Base-by-base conservation (phyloP, 352 stramenopile genomes). In the Phytophthora sp. region DNA sequence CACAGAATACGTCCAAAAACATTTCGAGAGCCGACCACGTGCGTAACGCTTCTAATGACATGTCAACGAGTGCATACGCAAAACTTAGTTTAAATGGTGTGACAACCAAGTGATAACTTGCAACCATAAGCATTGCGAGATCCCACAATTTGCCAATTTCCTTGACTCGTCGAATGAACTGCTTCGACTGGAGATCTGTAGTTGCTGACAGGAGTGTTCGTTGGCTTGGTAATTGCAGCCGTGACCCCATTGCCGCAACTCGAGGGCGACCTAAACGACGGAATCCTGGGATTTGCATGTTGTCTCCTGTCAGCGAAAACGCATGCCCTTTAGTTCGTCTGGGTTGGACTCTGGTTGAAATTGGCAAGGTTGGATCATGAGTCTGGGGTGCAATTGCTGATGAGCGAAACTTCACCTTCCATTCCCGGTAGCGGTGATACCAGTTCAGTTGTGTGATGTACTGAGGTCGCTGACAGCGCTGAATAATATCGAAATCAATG, bases 11-110 rank as follows among this genome's bases (percentile, higher is more conserved):
- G 24, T 90, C 83, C 10, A 90, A 30, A 8, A 78, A 56, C 27
- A 82, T 79, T 53, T 90, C 83, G 15, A 75, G 24, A 0, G 15
- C 60, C 0, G 75, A 76, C 82, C 82, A 91, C 2, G 24, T 43
- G 0, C 37, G 49, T 18, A 88, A 48, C 4, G 38, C 9, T 12
- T 2, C 6, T 7, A 43, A 18, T 6, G 64, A 37, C 7, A 80
- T 31, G 17, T 67, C 35, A 6, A 74, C 24, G 5, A 92, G 39
- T 21, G 84, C 79, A 15, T 69, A 44, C 9, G 70, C 59, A n/a
- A 89, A 89, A 23, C 68, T 79, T 0, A 84, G 60, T 20, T 90
- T 92, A 24, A 89, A 77, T 6, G 79, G 79, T 13, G 64, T 74
- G 15, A 72, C 57, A 1, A 82, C 52, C 7, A 69, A 41, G 27